Conservation (phyloP, 306 rosid species). For the Cercis canadensis region DNA sequence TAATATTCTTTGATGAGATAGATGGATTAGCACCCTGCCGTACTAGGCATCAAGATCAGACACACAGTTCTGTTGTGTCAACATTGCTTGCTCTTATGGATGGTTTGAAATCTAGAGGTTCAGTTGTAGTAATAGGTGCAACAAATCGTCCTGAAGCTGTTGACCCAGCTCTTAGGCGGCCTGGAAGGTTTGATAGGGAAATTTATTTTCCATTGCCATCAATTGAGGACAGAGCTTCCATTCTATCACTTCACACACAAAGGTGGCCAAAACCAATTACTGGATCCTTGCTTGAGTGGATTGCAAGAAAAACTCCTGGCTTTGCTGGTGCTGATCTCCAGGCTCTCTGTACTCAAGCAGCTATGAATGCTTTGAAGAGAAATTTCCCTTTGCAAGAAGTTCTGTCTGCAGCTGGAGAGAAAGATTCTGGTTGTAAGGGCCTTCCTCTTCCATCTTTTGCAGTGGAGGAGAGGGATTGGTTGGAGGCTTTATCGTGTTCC, state of each 20-base stretch:
- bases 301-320: constrained; percentile 84
- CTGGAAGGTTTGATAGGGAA: constrained; percentile 97
- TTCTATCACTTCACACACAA: constrained; percentile 94
- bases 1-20: constrained; percentile 97
- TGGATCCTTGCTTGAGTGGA: constrained; percentile 84
- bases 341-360: constrained; percentile 99
- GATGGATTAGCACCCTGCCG: constrained; percentile 97
- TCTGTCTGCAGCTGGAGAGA: constrained; percentile 70
- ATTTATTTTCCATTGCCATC: constrained; percentile 97
- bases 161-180: constrained; percentile 94
- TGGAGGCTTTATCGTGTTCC: constrained; percentile 75
- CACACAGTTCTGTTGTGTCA: constrained; percentile 97
- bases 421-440: constrained; percentile 52
- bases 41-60: constrained; percentile 96
- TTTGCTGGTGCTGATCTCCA: constrained; percentile 99
- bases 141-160: constrained; percentile 98
- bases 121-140: constrained; percentile 96
- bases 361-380: constrained; percentile 85
- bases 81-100: constrained; percentile 96
- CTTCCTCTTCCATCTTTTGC: constrained; percentile 80
- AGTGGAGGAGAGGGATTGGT: constrained; percentile 98
- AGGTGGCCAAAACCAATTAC: constrained; percentile 88
- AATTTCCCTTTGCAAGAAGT: constrained; percentile 90
- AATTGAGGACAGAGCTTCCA: constrained; percentile 87
- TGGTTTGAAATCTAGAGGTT: constrained; percentile 96